Evolutionary conservation across 2,329 filamentous ascomycete genomes (phyloP).

Genomic region (Colletotrichum orbiculare): DNA sequence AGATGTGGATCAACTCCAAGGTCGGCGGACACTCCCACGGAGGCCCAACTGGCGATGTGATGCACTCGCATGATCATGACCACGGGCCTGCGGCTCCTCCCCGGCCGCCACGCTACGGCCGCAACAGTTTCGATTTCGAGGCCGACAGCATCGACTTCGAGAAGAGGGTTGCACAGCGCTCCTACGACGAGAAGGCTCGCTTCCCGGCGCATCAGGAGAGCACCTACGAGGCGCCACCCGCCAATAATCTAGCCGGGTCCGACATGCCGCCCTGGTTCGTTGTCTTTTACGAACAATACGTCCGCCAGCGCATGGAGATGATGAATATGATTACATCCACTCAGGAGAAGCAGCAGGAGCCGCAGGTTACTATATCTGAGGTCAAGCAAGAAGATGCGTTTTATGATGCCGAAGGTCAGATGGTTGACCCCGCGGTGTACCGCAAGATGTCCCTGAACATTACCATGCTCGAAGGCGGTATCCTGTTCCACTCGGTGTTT

Average conservation of each 20-base stretch:
- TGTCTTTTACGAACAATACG: slow-evolving; percentile 72
- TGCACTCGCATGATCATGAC: slow-evolving; percentile 19
- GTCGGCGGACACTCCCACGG: slow-evolving; percentile 69
- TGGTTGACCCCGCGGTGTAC: slow-evolving; percentile 58
- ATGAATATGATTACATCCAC: slow-evolving; percentile 61
- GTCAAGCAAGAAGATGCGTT: slow-evolving; percentile 46
- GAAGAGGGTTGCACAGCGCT: slow-evolving; percentile 53
- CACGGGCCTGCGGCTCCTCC: slow-evolving; percentile 37
- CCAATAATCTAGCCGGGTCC: slow-evolving; percentile 47
- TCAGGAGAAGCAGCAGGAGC: slow-evolving; percentile 46
- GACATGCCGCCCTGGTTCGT: slow-evolving; percentile 72
- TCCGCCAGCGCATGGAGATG: slow-evolving; percentile 70
- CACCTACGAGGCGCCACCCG: slow-evolving; percentile 39
- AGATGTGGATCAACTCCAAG: slow-evolving; percentile 71
- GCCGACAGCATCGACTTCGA: slow-evolving; percentile 45
- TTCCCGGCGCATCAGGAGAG: slow-evolving; percentile 38
- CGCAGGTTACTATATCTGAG: slow-evolving; percentile 43
- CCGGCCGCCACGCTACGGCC: slow-evolving; percentile 46
- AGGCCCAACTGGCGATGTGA: slow-evolving; percentile 58
- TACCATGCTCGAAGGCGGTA: slow-evolving; percentile 79
- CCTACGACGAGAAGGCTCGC: slow-evolving; percentile 51
- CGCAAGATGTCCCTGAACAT: slow-evolving; percentile 78
- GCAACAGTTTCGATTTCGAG: slow-evolving; percentile 49
- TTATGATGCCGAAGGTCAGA: slow-evolving; percentile 57
- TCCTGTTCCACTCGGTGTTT: slow-evolving; percentile 82